Base-by-base conservation (phyloP, 305 asterid species). In the Ilex paraguariensis region DNA sequence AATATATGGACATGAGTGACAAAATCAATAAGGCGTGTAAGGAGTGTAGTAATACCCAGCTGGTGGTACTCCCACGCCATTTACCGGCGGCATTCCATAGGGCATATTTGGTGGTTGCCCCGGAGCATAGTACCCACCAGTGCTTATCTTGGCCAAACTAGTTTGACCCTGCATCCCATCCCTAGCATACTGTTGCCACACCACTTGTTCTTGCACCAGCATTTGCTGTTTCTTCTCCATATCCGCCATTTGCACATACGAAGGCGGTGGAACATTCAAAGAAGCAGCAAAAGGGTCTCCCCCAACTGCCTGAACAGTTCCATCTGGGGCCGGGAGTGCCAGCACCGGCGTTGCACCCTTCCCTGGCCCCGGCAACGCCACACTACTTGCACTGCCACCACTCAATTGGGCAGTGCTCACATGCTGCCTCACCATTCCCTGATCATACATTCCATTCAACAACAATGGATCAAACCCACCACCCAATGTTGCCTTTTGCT, bases 321-420 rank as follows among this genome's bases (percentile, higher is more conserved):
- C 98, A 60, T 92, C 98, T 0, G 97, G 98, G 4, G 94, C 93
- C 0, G 97, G 97, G 56, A 91, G 98, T 6, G 95, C 98, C 57
- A 91, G 71, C 1, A 89, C 95, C 0, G 95, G 97, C 11, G 92
- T 77, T 63, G 82, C 61, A 17, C 75, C 70, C 17, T 75, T 72
- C 58, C 90, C 95, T 0, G 78, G 70, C 12, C 88, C 95, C 0
- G 95, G 95, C 73, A 89, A 69, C 0, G 95, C 98, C 52, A 91
- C 97, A 15, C 97, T 91, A 66, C 98, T 91, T 14, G 97, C 84
- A 66, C 97, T 86, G 39, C 98, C 98, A 2, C 98, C 95, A 15
- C 77, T 77, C 71, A 72, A 39, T 46, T 85, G 85, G 60, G 90
- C 17, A n/a, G 83, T 71, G 72, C 88, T 78, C 60, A 78, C 82